Conservation (phyloP, 805 yeast species). For the Starmerella ratchasimensis region DNA sequence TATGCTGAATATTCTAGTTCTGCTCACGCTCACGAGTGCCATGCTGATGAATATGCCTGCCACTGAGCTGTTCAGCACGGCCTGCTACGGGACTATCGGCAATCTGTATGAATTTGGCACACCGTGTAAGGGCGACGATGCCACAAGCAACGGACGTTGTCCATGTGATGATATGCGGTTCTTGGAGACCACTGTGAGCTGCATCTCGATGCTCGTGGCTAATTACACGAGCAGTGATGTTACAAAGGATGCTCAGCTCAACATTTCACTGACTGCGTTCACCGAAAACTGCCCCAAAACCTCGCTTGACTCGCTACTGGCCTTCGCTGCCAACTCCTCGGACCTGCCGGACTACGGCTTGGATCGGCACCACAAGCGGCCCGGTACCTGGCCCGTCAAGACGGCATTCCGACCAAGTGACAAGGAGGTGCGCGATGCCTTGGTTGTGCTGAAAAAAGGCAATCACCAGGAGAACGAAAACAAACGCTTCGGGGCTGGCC, state of each 20-base stretch:
- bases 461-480: background rate
- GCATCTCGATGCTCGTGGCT: constrained; percentile 5
- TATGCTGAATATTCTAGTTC: too few relatives aligned
- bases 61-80: constrained; percentile 2
- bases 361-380: background rate
- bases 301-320: constrained; percentile 1
- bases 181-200: constrained; percentile 4
- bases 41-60: constrained; percentile 8
- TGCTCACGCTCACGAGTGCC: too few relatives aligned
- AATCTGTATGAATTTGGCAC: constrained; percentile 4
- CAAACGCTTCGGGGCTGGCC: constrained; percentile 8
- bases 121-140: too few relatives aligned
- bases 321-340: background rate
- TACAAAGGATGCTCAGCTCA: background rate
- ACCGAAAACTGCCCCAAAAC: constrained; percentile 1
- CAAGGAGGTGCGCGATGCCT: constrained; percentile 6
- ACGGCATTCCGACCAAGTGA: constrained; percentile 6
- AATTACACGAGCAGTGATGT: constrained; percentile 1
- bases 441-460: background rate
- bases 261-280: constrained; percentile 2
- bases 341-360: constrained; percentile 3
- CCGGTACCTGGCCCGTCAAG: constrained; percentile 8
- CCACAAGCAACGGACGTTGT: constrained; percentile 3
- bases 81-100: constrained; percentile 8
- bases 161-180: constrained; percentile 4